Percentiles rank a stretch among this genome's conserved stretches.
phyloP scores from a whole-genome alignment of 768 basidiomycete species.

The Termitomyces sp. region DNA sequence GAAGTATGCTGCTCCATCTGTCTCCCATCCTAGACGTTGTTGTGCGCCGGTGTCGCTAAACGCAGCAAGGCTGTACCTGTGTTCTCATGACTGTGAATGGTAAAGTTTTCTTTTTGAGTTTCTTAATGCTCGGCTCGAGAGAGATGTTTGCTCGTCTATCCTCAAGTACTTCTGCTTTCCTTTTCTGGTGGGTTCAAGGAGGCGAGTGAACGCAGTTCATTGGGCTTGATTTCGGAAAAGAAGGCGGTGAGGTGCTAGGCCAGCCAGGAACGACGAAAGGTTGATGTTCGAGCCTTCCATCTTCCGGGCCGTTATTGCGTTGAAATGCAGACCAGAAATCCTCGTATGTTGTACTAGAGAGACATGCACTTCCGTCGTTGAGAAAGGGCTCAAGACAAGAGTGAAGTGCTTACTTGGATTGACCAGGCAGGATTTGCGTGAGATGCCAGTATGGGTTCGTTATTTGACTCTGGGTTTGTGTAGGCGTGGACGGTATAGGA shows the following conservation, averaged over 20 bases:
- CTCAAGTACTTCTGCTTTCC: neutral
- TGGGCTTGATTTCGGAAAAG: neutral
- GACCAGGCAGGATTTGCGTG: neutral
- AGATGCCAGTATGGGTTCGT: neutral
- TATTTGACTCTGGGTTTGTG: neutral
- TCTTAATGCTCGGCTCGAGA: neutral
- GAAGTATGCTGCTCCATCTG: too few relatives aligned
- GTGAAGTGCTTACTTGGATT: neutral
- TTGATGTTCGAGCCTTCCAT: neutral
- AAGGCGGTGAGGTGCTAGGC: neutral
- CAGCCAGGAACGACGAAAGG: neutral
- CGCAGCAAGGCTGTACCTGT: neutral
- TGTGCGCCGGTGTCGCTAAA: neutral
- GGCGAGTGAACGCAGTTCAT: too few relatives aligned
- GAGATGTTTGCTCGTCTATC: neutral
- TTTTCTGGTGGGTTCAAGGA: neutral
- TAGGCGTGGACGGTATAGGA: neutral
- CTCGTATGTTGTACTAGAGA: neutral
- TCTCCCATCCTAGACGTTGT: neutral
- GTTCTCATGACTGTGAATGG: neutral
- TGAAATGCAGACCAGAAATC: conserved; percentile 1
- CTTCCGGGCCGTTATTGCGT: neutral
- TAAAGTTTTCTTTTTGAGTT: neutral
- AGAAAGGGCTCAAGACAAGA: neutral
- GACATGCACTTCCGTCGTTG: neutral